phyloP scores from a whole-genome alignment of 2,329 filamentous ascomycete genomes.

The Cordyceps cicadae region DNA sequence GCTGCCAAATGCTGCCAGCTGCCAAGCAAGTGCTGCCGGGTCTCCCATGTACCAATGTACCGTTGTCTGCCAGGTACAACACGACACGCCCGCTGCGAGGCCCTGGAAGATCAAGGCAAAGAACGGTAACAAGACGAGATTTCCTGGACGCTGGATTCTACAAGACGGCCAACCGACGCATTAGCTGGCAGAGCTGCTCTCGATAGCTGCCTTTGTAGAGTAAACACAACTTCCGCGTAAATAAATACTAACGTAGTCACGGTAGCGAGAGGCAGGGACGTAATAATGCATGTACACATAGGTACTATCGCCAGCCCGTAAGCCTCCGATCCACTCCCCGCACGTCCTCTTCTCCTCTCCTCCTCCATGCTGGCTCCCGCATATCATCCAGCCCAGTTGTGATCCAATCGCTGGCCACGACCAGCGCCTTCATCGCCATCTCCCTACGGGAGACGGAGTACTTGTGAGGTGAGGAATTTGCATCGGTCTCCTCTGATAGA shows the following conservation, averaged over 20 bases:
- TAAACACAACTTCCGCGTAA: too few relatives aligned
- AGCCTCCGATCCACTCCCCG: not conserved
- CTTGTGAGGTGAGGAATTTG: too few relatives aligned
- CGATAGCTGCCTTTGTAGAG: not conserved
- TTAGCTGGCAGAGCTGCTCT: not conserved
- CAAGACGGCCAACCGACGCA: not conserved
- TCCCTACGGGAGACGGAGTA: too few relatives aligned
- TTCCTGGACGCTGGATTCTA: not conserved
- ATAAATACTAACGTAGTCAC: too few relatives aligned
- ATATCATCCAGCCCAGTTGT: not conserved
- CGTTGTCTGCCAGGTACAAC: not conserved
- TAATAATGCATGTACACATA: not conserved
- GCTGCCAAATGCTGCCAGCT: not conserved
- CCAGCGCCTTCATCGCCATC: not conserved
- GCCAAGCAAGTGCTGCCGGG: too few relatives aligned
- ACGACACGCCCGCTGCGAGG: not conserved
- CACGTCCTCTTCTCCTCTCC: slow-evolving; percentile 1
- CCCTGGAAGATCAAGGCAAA: not conserved
- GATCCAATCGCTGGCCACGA: not conserved
- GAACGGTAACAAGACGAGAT: not conserved
- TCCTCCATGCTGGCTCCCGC: not conserved
- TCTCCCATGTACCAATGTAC: not conserved
- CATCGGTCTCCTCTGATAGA: too few relatives aligned
- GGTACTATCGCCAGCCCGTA: not conserved
- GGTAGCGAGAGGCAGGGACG: too few relatives aligned